Evolutionary conservation across 768 basidiomycete genomes (phyloP).

Genomic region (Filobasidium wieringae): DNA sequence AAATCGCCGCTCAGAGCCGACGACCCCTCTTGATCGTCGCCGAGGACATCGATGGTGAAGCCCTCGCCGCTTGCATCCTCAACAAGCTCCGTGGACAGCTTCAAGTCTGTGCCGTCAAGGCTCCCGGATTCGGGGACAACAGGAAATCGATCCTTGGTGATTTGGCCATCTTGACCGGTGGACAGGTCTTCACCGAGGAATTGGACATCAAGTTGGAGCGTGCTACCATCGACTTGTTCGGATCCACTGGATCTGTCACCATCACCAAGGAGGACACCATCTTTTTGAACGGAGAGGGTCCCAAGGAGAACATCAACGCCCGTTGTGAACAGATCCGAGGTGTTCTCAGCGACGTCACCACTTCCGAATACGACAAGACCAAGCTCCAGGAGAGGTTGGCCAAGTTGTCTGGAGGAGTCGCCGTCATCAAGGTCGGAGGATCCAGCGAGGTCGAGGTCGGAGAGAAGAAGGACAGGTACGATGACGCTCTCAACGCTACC

Average conservation of each 20-base stretch:
- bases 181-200: conserved; percentile 92
- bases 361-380: conserved; percentile 82
- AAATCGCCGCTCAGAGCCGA: conserved; percentile 49
- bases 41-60: conserved; percentile 96
- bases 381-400: conserved; percentile 96
- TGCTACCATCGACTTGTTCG: conserved; percentile 75
- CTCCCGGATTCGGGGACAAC: conserved; percentile 96
- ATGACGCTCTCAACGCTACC: conserved; percentile 94
- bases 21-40: conserved; percentile 93
- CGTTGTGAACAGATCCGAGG: conserved; percentile 92
- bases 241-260: conserved; percentile 78
- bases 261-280: conserved; percentile 98
- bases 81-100: conserved; percentile 99
- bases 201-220: conserved; percentile 95
- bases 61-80: conserved; percentile 90
- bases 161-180: conserved; percentile 90
- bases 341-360: conserved; percentile 66
- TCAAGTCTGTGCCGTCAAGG: conserved; percentile 86
- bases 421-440: conserved; percentile 96
- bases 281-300: conserved; percentile 82
- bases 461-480: conserved; percentile 99
- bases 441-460: conserved; percentile 88
- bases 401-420: conserved; percentile 90
- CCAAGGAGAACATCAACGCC: conserved; percentile 76
- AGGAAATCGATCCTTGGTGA: conserved; percentile 96